Evolutionary conservation across 208 protist genomes (phyloP).

Genomic region (Porcisia deanei): DNA sequence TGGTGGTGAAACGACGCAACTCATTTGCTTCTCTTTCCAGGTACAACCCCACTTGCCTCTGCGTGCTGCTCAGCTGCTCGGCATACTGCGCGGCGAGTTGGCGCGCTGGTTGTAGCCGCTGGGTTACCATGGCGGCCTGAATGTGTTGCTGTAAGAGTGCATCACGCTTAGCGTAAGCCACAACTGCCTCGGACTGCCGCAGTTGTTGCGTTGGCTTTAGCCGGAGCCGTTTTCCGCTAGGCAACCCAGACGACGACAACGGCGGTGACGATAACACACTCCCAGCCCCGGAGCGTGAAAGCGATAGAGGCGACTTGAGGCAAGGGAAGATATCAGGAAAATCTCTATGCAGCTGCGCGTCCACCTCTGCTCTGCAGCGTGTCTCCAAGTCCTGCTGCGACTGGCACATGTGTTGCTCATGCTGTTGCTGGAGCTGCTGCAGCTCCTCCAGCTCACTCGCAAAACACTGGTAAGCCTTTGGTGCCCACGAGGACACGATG

Average conservation of each 20-base stretch:
- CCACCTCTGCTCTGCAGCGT: slow-evolving; percentile 39
- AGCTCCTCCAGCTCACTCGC: slow-evolving; percentile 60
- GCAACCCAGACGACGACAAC: neutral
- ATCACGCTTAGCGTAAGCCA: slow-evolving; percentile 34
- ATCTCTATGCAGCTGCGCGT: slow-evolving; percentile 28
- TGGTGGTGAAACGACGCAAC: slow-evolving; percentile 56
- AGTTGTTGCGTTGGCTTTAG: slow-evolving; percentile 26
- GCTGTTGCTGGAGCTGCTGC: slow-evolving; percentile 41
- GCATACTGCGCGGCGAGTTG: slow-evolving; percentile 33
- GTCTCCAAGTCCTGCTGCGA: slow-evolving; percentile 35
- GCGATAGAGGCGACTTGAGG: slow-evolving; percentile 1
- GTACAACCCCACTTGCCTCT: slow-evolving; percentile 33
- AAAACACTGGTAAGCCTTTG: slow-evolving; percentile 52
- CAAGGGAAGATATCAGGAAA: slow-evolving; percentile 20
- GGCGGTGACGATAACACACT: slow-evolving; percentile 1
- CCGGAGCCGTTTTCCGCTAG: slow-evolving; percentile 18
- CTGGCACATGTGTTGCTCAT: slow-evolving; percentile 29
- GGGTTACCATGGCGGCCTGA: slow-evolving; percentile 28
- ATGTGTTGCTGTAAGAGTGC: slow-evolving; percentile 42
- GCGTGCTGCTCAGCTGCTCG: slow-evolving; percentile 37
- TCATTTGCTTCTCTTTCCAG: slow-evolving; percentile 42
- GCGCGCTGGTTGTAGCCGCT: slow-evolving; percentile 46
- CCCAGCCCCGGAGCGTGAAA: neutral
- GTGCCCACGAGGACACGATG: slow-evolving; percentile 61
- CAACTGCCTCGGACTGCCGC: slow-evolving; percentile 25